These are phyloP conservation scores for Corynascus novoguineensis DNA, from an alignment of 495 filamentous ascomycete genomes.

Conservation along the genomic window DNA sequence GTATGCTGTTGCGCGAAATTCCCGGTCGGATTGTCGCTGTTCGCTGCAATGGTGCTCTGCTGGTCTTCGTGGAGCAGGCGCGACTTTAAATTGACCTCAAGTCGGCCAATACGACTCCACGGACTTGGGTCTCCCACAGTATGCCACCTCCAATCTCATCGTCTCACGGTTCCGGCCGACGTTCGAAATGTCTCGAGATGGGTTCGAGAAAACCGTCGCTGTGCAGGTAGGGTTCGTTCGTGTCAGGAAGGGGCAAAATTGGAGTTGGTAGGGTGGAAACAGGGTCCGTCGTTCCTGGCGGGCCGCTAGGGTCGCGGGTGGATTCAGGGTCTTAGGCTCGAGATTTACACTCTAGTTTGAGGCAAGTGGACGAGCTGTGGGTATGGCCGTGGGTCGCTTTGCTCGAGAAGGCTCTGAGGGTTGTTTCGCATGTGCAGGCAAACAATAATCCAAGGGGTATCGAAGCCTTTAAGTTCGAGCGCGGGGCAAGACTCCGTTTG, in stretches of 20 bases:
- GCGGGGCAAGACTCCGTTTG: too few relatives aligned
- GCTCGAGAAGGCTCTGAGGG: too few relatives aligned
- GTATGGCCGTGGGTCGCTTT: too few relatives aligned
- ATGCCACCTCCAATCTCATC: slow-evolving; percentile 22
- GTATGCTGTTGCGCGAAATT: not conserved
- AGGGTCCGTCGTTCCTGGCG: not conserved
- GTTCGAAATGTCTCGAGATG: slow-evolving; percentile 6
- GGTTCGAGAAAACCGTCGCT: not conserved
- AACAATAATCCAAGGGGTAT: too few relatives aligned
- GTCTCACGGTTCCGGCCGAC: slow-evolving; percentile 17
- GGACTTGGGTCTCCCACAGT: slow-evolving; percentile 14
- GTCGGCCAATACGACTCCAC: slow-evolving; percentile 24
- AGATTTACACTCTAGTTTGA: too few relatives aligned
- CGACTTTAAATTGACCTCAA: slow-evolving; percentile 2
- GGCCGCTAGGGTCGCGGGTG: not conserved
- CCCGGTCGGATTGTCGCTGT: not conserved
- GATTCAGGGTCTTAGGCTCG: not conserved
- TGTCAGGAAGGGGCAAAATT: slow-evolving; percentile 11
- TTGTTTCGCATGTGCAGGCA: too few relatives aligned
- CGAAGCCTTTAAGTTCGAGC: too few relatives aligned
- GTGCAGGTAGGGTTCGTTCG: slow-evolving; percentile 4
- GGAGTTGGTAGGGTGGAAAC: too few relatives aligned
- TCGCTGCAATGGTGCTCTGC: not conserved
- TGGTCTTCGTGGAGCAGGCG: not conserved
- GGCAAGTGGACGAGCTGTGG: too few relatives aligned